These are phyloP conservation scores for Phialophora expanda DNA, from an alignment of 2,329 filamentous ascomycete species.

Conservation along the genomic window DNA sequence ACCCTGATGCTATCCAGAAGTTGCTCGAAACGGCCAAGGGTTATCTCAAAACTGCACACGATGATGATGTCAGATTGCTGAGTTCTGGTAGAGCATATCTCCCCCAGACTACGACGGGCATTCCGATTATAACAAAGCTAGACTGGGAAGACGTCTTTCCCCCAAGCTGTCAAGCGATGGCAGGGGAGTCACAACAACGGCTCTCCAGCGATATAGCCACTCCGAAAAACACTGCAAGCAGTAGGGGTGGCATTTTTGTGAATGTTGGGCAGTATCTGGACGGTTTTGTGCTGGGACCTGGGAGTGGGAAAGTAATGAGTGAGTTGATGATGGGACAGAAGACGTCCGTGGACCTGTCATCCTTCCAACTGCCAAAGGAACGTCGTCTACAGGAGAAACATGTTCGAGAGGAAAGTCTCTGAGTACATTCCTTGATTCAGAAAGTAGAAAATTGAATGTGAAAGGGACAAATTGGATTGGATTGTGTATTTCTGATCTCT, in stretches of 20 bases:
- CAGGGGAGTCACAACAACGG: conserved; percentile 2
- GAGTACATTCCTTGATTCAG: conserved; percentile 1
- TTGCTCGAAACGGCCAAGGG: neutral
- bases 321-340: conserved; percentile 3
- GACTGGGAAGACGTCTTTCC: conserved; percentile 3
- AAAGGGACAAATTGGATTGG: neutral
- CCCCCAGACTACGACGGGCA: neutral
- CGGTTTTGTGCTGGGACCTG: conserved; percentile 4
- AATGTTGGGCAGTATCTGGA: conserved; percentile 3
- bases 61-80: conserved; percentile 2
- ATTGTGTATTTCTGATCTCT: conserved; percentile 3
- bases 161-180: conserved; percentile 2
- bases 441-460: neutral
- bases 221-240: neutral
- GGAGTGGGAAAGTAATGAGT: conserved; percentile 5
- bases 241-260: conserved; percentile 4
- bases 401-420: neutral
- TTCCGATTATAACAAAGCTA: conserved; percentile 3
- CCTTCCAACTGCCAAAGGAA: conserved; percentile 4
- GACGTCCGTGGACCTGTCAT: conserved; percentile 3
- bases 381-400: conserved; percentile 1
- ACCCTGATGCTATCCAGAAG: conserved; percentile 2
- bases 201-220: neutral
- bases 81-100: conserved; percentile 5
- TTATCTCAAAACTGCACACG: neutral